phyloP scores from a whole-genome alignment of 352 stramenopile genomes.

The Phytophthora quininea region DNA sequence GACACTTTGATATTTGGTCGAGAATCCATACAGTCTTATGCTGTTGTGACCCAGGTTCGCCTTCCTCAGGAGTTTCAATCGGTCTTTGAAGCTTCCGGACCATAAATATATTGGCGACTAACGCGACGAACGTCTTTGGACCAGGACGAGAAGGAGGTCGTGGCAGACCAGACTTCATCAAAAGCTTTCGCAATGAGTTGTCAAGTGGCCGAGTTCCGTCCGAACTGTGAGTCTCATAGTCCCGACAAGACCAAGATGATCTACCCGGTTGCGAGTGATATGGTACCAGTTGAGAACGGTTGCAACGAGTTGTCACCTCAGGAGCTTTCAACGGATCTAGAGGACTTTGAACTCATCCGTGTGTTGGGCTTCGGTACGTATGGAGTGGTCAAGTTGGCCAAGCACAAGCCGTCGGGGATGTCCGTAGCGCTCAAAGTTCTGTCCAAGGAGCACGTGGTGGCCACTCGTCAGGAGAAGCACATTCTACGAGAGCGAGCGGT shows the following conservation, averaged over 20 bases:
- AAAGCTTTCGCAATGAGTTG: constrained; percentile 24
- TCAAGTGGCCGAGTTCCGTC: constrained; percentile 26
- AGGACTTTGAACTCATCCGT: constrained; percentile 72
- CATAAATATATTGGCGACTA: neutral
- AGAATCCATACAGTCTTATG: constrained; percentile 1
- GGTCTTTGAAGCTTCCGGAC: neutral
- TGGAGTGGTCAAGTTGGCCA: constrained; percentile 80
- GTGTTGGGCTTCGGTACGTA: constrained; percentile 81
- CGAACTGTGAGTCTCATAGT: no score
- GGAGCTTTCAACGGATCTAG: constrained; percentile 44
- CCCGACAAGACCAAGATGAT: constrained; percentile 31
- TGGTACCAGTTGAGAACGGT: constrained; percentile 12
- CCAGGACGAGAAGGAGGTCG: neutral
- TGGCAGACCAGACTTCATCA: neutral
- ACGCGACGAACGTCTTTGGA: neutral
- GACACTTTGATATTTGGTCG: neutral
- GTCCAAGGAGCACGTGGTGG: constrained; percentile 77
- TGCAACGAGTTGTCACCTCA: constrained; percentile 22
- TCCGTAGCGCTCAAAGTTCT: constrained; percentile 80
- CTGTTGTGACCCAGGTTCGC: no score
- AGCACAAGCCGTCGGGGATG: constrained; percentile 59
- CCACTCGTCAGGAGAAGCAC: constrained; percentile 77
- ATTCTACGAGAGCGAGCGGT: constrained; percentile 77
- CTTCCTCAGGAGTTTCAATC: neutral
- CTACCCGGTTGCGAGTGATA: constrained; percentile 7